Percentiles rank a stretch among this genome's conserved stretches.
phyloP scores from a whole-genome alignment of 2,329 filamentous ascomycete species.

The Penicillium sp. region DNA sequence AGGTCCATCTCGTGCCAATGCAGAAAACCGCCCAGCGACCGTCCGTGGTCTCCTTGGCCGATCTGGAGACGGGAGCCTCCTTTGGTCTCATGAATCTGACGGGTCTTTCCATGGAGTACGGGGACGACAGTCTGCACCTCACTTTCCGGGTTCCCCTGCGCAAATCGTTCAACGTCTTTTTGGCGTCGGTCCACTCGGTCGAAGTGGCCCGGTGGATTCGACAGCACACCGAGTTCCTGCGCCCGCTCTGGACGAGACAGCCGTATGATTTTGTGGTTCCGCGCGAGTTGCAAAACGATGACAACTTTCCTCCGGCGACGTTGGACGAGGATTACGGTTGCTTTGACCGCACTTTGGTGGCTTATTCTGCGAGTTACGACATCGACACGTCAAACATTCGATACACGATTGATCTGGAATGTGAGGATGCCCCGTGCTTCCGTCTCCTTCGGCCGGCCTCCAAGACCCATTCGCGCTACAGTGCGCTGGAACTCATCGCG shows the following conservation, averaged over 20 bases:
- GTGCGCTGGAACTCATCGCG: constrained; percentile 58
- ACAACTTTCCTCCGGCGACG: constrained; percentile 42
- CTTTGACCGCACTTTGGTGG: constrained; percentile 62
- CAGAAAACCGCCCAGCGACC: constrained; percentile 52
- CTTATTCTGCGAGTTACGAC: constrained; percentile 64
- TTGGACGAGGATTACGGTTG: constrained; percentile 55
- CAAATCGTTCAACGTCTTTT: constrained; percentile 49
- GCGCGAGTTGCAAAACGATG: constrained; percentile 47
- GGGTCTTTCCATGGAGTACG: constrained; percentile 53
- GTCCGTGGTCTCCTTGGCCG: constrained; percentile 49
- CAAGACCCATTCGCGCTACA: constrained; percentile 49
- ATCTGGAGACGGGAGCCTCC: constrained; percentile 48
- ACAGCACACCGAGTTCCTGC: constrained; percentile 56
- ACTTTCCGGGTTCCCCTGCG: constrained; percentile 57
- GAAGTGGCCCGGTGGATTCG: constrained; percentile 60
- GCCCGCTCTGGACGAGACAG: constrained; percentile 60
- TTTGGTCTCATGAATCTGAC: constrained; percentile 60
- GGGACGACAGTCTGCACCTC: constrained; percentile 62
- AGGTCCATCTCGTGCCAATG: constrained; percentile 62
- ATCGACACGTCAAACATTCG: constrained; percentile 61
- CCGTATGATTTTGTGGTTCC: constrained; percentile 60
- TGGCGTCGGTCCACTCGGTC: constrained; percentile 59
- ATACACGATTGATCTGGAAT: constrained; percentile 55
- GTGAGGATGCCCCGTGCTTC: constrained; percentile 63
- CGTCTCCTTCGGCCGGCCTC: constrained; percentile 54